Percentiles rank a stretch among this genome's conserved stretches.
Conservation (phyloP, 129 eudicot species). For the Sambucus nigra region DNA sequence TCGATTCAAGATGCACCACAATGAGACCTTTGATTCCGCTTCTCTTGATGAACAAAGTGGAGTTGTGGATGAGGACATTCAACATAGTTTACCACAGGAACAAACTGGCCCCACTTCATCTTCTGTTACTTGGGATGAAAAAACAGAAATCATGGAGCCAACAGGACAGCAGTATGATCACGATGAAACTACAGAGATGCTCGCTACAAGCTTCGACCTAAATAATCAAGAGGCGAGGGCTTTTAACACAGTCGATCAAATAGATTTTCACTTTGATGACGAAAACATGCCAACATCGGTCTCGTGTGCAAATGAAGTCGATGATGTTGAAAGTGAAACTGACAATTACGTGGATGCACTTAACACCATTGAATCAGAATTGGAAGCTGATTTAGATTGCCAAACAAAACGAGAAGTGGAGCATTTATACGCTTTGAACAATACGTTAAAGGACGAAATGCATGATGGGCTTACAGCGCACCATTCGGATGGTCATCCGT, state of each 20-base stretch:
- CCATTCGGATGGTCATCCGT: conserved; percentile 15
- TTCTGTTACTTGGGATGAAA: conserved; percentile 68
- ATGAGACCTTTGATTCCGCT: conserved; percentile 31
- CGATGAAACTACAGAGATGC: conserved; percentile 24
- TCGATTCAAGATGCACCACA: conserved; percentile 13
- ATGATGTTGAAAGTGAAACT: conserved; percentile 79
- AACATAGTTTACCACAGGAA: conserved; percentile 18
- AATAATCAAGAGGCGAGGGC: conserved; percentile 28
- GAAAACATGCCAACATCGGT: conserved; percentile 19
- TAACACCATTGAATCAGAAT: conserved; percentile 77
- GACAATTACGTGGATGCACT: conserved; percentile 86
- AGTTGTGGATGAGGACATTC: conserved; percentile 27
- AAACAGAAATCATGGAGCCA: conserved; percentile 54
- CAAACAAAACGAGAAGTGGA: conserved; percentile 46
- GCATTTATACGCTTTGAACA: conserved; percentile 19
- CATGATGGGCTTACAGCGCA: conserved; percentile 5
- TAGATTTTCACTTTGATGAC: conserved; percentile 19
- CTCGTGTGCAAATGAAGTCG: conserved; percentile 28
- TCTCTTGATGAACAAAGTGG: conserved; percentile 27
- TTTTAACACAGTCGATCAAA: conserved; percentile 14
- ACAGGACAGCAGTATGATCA: conserved; percentile 8
- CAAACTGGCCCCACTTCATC: conserved; percentile 36
- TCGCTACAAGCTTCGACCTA: conserved; percentile 19
- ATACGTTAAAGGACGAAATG: conserved; percentile 13
- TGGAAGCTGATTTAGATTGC: conserved; percentile 61